These are phyloP conservation scores for Sarocladiaceae sp. DNA, from an alignment of 2,329 filamentous ascomycete species.

Conservation along the genomic window DNA sequence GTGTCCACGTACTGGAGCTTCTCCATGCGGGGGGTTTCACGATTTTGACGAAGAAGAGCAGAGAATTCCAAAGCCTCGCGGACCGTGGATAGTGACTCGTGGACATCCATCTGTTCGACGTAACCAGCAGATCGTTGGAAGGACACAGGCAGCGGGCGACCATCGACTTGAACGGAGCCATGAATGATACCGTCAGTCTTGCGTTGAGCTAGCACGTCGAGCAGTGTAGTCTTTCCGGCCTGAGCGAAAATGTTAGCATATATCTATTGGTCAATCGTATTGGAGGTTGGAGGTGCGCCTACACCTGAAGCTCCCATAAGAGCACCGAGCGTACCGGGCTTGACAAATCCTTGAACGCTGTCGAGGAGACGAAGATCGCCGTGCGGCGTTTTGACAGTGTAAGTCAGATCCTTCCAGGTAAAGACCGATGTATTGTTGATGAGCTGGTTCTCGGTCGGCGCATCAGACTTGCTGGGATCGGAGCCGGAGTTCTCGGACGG, in stretches of 20 bases:
- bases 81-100: conserved; percentile 62
- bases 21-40: conserved; percentile 48
- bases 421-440: too few relatives aligned
- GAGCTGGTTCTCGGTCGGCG: too few relatives aligned
- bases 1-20: conserved; percentile 64
- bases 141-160: conserved; percentile 50
- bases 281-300: too few relatives aligned
- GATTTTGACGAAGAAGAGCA: conserved; percentile 58
- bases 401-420: conserved; percentile 1
- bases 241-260: too few relatives aligned
- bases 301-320: conserved; percentile 52
- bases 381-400: neutral
- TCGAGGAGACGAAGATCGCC: conserved; percentile 55
- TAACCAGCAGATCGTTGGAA: conserved; percentile 67
- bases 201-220: conserved; percentile 64
- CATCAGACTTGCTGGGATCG: too few relatives aligned
- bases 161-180: conserved; percentile 49
- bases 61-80: conserved; percentile 65
- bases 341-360: conserved; percentile 68
- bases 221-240: conserved; percentile 76
- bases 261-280: too few relatives aligned
- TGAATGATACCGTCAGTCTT: conserved; percentile 57
- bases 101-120: conserved; percentile 66
- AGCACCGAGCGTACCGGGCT: conserved; percentile 75
- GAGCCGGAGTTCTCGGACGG: too few relatives aligned